phyloP scores from a whole-genome alignment of 2,329 filamentous ascomycete genomes.

The Hypoxylon sp. region DNA sequence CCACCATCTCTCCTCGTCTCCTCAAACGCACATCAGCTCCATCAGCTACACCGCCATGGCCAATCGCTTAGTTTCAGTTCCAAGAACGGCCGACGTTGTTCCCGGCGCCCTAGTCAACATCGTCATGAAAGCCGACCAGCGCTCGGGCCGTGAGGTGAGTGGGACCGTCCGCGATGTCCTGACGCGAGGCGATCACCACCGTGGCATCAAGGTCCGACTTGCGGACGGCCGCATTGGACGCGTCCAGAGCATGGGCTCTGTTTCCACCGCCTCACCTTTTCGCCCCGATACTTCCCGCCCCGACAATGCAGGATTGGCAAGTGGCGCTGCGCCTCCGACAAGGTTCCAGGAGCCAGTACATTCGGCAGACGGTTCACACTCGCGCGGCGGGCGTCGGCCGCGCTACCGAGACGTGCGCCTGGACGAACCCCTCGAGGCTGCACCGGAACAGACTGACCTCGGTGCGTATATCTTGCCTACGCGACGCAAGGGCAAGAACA shows the following conservation, averaged over 20 bases:
- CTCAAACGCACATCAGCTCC: slow-evolving; percentile 10
- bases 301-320: slow-evolving; percentile 14
- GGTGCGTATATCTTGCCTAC: slow-evolving; percentile 61
- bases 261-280: slow-evolving; percentile 22
- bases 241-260: slow-evolving; percentile 71
- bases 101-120: slow-evolving; percentile 76
- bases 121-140: slow-evolving; percentile 80
- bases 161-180: slow-evolving; percentile 76
- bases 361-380: slow-evolving; percentile 32
- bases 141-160: slow-evolving; percentile 76
- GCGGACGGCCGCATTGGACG: slow-evolving; percentile 77
- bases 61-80: slow-evolving; percentile 55
- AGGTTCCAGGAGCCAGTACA: slow-evolving; percentile 22
- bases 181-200: slow-evolving; percentile 78
- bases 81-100: slow-evolving; percentile 64
- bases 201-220: slow-evolving; percentile 83
- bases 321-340: slow-evolving; percentile 13
- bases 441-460: slow-evolving; percentile 61
- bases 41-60: slow-evolving; percentile 22
- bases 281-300: slow-evolving; percentile 13
- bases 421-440: slow-evolving; percentile 53
- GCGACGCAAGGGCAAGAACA: slow-evolving; percentile 49
- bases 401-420: slow-evolving; percentile 50
- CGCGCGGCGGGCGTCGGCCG: slow-evolving; percentile 44
- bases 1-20: slow-evolving; percentile 20